Evolutionary conservation across 2,329 filamentous ascomycete genomes (phyloP).

Genomic region (Lasiodiplodia citricola): DNA sequence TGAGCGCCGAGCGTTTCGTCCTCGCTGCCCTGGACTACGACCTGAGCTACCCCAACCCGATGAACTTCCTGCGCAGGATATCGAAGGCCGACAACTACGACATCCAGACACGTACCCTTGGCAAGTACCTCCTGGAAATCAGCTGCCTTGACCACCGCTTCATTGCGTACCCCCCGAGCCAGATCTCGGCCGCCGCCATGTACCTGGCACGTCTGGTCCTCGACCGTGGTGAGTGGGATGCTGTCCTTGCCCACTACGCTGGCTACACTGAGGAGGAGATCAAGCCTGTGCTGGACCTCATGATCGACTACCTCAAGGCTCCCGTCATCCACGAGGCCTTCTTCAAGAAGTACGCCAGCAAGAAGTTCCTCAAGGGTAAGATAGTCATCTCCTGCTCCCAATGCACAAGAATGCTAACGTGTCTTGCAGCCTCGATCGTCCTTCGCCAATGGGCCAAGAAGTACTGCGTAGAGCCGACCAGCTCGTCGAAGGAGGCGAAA

Average conservation of each 20-base stretch:
- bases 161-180: constrained; percentile 86
- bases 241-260: constrained; percentile 85
- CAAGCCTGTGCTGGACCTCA: constrained; percentile 86
- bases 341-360: constrained; percentile 99
- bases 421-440: constrained; percentile 76
- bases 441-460: constrained; percentile 94
- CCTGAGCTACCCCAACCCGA: constrained; percentile 97
- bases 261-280: constrained; percentile 94
- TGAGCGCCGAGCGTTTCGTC: constrained; percentile 95
- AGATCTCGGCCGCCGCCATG: constrained; percentile 91
- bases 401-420: constrained; percentile 30
- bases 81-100: constrained; percentile 99
- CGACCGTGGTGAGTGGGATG: constrained; percentile 90
- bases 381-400: neutral
- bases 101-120: constrained; percentile 94
- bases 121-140: constrained; percentile 98
- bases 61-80: constrained; percentile 99
- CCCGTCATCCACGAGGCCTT: constrained; percentile 95
- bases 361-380: constrained; percentile 98
- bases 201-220: constrained; percentile 90
- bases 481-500: constrained; percentile 29
- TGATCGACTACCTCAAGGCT: constrained; percentile 94
- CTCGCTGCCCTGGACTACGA: constrained; percentile 92
- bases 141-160: constrained; percentile 94
- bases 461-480: constrained; percentile 46